Evolutionary conservation across 176 grass and related monocot species (phyloP).

Genomic region (Puccinellia tenuiflora): DNA sequence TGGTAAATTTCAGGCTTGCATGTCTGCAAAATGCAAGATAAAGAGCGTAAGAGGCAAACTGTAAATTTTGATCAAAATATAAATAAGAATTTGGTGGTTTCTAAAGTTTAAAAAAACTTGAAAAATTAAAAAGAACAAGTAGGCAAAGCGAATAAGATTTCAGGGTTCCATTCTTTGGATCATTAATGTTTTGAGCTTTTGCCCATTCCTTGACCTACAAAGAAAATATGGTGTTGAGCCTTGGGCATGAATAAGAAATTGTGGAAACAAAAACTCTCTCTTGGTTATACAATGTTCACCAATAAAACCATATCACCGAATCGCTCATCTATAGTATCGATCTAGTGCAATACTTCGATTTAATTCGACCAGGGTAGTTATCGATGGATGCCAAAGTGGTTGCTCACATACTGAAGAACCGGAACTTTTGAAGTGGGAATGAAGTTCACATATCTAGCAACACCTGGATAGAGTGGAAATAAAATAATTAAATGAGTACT

Average conservation of each 20-base stretch:
- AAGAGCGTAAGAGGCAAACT: not conserved
- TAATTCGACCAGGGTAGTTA: slow-evolving; percentile 63
- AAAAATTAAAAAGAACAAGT: slow-evolving; percentile 86
- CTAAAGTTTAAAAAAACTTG: slow-evolving; percentile 48
- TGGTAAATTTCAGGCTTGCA: slow-evolving; percentile 71
- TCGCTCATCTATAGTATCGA: slow-evolving; percentile 57
- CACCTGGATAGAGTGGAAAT: slow-evolving; percentile 43
- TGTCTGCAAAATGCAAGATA: slow-evolving; percentile 37
- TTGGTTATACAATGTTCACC: slow-evolving; percentile 35
- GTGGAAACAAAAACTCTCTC: not conserved
- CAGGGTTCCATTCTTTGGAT: slow-evolving; percentile 72
- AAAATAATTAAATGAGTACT: not conserved
- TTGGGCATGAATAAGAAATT: slow-evolving; percentile 2
- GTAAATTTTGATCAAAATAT: slow-evolving; percentile 16
- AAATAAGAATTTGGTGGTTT: not conserved
- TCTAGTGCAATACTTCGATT: slow-evolving; percentile 76
- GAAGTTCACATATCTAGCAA: slow-evolving; percentile 51
- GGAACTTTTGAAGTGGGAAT: slow-evolving; percentile 83
- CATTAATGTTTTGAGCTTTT: slow-evolving; percentile 87
- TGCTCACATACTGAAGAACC: slow-evolving; percentile 70
- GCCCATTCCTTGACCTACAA: slow-evolving; percentile 95
- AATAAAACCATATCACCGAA: slow-evolving; percentile 89
- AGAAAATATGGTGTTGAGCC: slow-evolving; percentile 21
- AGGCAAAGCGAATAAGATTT: slow-evolving; percentile 92
- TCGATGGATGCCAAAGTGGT: slow-evolving; percentile 49